A percentile compares a stretch with the other conserved stretches of the same genome.
phyloP scores from a whole-genome alignment of 83 land plant species.

The Diphasiastrum complanatum region DNA sequence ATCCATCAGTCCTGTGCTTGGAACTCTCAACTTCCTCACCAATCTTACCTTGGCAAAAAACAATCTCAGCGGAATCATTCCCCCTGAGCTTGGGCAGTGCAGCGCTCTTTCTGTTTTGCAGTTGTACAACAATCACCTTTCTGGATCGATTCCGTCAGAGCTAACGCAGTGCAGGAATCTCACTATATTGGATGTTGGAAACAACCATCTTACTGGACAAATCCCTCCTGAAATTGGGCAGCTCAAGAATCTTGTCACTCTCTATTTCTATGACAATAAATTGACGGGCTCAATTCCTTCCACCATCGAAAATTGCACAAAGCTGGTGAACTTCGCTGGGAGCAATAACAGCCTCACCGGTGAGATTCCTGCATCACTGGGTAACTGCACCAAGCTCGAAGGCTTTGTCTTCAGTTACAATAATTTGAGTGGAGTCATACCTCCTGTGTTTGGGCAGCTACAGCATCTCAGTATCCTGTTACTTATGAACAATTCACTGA shows the following conservation, averaged over 20 bases:
- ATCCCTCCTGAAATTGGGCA: constrained; percentile 33
- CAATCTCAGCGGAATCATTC: constrained; percentile 32
- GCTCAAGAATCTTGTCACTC: constrained; percentile 17
- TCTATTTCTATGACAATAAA: constrained; percentile 25
- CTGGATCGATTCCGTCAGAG: constrained; percentile 23
- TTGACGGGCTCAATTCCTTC: constrained; percentile 34
- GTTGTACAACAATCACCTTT: constrained; percentile 25
- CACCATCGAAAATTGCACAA: constrained; percentile 26
- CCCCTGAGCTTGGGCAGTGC: constrained; percentile 22
- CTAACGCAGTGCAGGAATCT: constrained; percentile 22
- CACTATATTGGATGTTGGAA: constrained; percentile 16
- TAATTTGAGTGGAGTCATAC: constrained; percentile 22
- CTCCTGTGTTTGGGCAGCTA: too few species aligned
- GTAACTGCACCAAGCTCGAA: constrained; percentile 32
- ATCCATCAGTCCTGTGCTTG: constrained; percentile 20
- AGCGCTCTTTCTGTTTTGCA: constrained; percentile 26
- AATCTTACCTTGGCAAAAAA: constrained; percentile 8
- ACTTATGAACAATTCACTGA: constrained; percentile 16
- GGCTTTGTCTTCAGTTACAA: constrained; percentile 33
- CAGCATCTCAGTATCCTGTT: constrained; percentile 14
- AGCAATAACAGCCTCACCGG: constrained; percentile 33
- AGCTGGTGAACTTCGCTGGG: constrained; percentile 17
- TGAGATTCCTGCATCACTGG: constrained; percentile 28
- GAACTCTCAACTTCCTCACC: background rate
- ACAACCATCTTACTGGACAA: constrained; percentile 29